Conservation (phyloP, 352 stramenopile species). For the Phytophthora colocasiae region DNA sequence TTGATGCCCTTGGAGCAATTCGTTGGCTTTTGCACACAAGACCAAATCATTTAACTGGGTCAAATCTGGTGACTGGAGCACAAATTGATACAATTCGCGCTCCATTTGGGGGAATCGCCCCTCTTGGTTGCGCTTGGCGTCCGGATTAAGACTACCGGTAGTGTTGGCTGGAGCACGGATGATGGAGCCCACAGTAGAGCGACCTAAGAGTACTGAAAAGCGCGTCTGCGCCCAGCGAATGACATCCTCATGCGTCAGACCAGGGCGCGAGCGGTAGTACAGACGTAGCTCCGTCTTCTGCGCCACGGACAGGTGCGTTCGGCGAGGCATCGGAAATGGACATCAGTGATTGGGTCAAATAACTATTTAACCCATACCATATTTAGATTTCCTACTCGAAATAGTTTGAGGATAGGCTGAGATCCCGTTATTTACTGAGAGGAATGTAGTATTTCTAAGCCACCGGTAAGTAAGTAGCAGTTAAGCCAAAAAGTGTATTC, state of each 20-base stretch:
- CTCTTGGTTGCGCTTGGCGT: constrained; percentile 18
- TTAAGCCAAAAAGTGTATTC: too few relatives aligned
- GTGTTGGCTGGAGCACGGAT: constrained; percentile 12
- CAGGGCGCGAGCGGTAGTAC: constrained; percentile 23
- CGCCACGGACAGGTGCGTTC: constrained; percentile 24
- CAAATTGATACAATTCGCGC: constrained; percentile 20
- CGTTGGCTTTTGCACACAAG: constrained; percentile 25
- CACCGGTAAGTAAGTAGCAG: too few relatives aligned
- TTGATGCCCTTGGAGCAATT: constrained; percentile 14
- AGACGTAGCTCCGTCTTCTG: constrained; percentile 27
- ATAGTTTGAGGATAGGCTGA: too few relatives aligned
- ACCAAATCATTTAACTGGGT: constrained; percentile 16
- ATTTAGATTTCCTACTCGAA: too few relatives aligned
- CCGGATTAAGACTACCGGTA: constrained; percentile 9
- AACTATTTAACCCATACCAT: too few relatives aligned
- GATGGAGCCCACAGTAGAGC: constrained; percentile 24
- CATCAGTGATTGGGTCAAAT: background rate
- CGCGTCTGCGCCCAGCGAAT: constrained; percentile 25
- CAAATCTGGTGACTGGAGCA: constrained; percentile 18
- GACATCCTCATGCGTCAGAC: constrained; percentile 22
- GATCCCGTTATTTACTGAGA: too few relatives aligned
- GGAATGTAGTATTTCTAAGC: too few relatives aligned
- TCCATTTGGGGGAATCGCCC: constrained; percentile 28
- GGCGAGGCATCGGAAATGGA: constrained; percentile 7
- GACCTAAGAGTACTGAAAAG: constrained; percentile 16